phyloP scores from a whole-genome alignment of 345 rosid species.

The Viola odorata region DNA sequence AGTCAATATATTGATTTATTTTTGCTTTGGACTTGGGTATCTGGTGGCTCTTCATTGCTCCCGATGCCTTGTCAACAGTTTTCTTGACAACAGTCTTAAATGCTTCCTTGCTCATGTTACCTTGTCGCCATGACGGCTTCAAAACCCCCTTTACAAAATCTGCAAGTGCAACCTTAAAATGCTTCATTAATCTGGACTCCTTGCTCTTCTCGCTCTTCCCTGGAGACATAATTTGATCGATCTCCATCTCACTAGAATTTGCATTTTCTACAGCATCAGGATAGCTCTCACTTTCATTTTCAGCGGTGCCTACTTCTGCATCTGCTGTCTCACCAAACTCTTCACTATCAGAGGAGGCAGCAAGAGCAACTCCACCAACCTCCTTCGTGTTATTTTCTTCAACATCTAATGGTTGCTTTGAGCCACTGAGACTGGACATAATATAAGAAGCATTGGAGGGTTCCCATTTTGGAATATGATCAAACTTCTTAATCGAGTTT shows the following conservation, averaged over 20 bases:
- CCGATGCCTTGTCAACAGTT: constrained; percentile 80
- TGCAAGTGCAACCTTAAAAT: constrained; percentile 69
- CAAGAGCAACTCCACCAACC: constrained; percentile 32
- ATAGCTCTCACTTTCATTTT: constrained; percentile 46
- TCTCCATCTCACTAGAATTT: constrained; percentile 42
- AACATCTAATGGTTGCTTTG: constrained; percentile 48
- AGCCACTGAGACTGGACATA: constrained; percentile 35
- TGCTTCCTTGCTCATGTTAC: constrained; percentile 95
- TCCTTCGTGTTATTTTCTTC: constrained; percentile 51
- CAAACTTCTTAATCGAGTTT: constrained; percentile 33
- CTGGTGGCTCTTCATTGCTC: constrained; percentile 65
- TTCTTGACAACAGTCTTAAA: constrained; percentile 90
- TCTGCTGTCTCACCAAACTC: constrained; percentile 72
- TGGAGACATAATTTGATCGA: constrained; percentile 46
- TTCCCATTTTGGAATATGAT: constrained; percentile 38
- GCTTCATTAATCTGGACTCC: constrained; percentile 63
- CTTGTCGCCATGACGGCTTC: constrained; percentile 89
- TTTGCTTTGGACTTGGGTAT: constrained; percentile 77
- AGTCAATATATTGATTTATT: constrained; percentile 71
- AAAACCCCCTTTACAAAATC: constrained; percentile 87
- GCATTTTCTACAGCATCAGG: constrained; percentile 27
- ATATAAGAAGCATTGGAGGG: constrained; percentile 30
- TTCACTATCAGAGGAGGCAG: constrained; percentile 39
- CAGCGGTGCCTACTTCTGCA: constrained; percentile 54
- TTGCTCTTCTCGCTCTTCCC: constrained; percentile 49